These are phyloP conservation scores for Setaria viridis DNA, from an alignment of 202 grass and related monocot species.

Conservation along the genomic window DNA sequence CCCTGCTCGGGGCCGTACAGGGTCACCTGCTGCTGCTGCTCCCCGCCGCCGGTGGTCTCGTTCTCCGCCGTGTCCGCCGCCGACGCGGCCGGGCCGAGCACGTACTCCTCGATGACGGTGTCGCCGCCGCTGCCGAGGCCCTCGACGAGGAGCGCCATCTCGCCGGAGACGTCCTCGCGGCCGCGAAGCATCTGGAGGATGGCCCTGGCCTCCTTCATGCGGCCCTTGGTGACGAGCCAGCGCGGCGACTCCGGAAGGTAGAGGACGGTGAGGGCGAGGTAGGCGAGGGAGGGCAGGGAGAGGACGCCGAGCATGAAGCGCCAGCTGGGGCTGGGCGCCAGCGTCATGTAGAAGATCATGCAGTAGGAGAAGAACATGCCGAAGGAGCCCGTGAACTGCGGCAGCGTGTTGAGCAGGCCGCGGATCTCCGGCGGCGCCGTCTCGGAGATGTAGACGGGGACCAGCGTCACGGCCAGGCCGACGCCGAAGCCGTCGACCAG, in stretches of 20 bases:
- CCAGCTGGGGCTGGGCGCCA: slow-evolving; percentile 51
- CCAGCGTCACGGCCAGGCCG: slow-evolving; percentile 66
- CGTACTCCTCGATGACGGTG: slow-evolving; percentile 85
- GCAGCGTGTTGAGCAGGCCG: slow-evolving; percentile 73
- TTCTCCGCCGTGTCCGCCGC: background rate
- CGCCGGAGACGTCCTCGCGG: slow-evolving; percentile 74
- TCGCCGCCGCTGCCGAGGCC: slow-evolving; percentile 60
- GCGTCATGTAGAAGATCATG: slow-evolving; percentile 84
- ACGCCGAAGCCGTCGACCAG: slow-evolving; percentile 77
- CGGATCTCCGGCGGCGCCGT: slow-evolving; percentile 77
- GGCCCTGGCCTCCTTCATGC: slow-evolving; percentile 74
- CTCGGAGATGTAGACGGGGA: slow-evolving; percentile 88
- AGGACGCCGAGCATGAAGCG: slow-evolving; percentile 81
- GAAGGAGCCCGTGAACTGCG: slow-evolving; percentile 73
- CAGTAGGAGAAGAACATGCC: slow-evolving; percentile 79
- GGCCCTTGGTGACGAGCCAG: slow-evolving; percentile 93
- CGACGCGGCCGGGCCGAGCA: slow-evolving; percentile 51
- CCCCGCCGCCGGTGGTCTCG: background rate
- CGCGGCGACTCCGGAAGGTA: slow-evolving; percentile 90
- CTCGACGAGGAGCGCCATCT: slow-evolving; percentile 90
- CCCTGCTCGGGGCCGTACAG: slow-evolving; percentile 80
- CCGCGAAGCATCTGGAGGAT: slow-evolving; percentile 75
- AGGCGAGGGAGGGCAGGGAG: slow-evolving; percentile 58
- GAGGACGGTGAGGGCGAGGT: slow-evolving; percentile 53
- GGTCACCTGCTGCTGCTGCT: slow-evolving; percentile 55